Evolutionary conservation across 1,284 basidiomycete species (phyloP).

Genomic region (Melampsora americana): DNA sequence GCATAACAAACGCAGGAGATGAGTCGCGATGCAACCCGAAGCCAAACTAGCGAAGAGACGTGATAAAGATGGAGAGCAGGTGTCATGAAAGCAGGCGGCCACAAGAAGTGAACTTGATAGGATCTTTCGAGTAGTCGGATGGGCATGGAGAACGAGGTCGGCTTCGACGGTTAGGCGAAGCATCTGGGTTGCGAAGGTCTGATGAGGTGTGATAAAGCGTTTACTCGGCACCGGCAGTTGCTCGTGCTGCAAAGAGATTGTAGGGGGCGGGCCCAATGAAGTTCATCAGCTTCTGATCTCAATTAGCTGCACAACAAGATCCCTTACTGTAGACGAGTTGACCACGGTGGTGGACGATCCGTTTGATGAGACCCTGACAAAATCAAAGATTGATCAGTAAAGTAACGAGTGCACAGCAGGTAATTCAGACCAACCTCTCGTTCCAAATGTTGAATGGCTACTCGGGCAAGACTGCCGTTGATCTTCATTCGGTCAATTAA

Average conservation of each 20-base stretch:
- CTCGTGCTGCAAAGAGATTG: slow-evolving; percentile 19
- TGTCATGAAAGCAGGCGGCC: too few relatives aligned
- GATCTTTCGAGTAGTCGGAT: too few relatives aligned
- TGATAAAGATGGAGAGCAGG: too few relatives aligned
- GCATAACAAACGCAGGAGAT: too few relatives aligned
- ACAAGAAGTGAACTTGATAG: too few relatives aligned
- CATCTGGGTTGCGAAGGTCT: background rate
- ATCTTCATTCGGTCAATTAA: slow-evolving; percentile 97
- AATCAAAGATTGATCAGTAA: background rate
- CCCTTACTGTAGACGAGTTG: slow-evolving; percentile 83
- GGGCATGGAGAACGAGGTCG: too few relatives aligned
- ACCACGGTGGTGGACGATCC: slow-evolving; percentile 88
- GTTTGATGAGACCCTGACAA: slow-evolving; percentile 69
- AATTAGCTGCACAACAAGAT: background rate
- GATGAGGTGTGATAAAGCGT: background rate
- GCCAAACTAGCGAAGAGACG: too few relatives aligned
- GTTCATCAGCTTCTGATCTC: background rate
- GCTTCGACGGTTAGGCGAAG: too few relatives aligned
- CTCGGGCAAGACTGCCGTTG: slow-evolving; percentile 89
- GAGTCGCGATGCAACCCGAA: too few relatives aligned
- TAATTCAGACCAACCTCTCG: slow-evolving; percentile 66
- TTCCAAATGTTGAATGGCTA: slow-evolving; percentile 90
- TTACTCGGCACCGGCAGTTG: slow-evolving; percentile 41
- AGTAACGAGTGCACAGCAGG: background rate
- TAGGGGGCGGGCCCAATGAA: background rate